These are phyloP conservation scores for Pichia sp. DNA, from an alignment of 1,139 yeast species.

Conservation along the genomic window DNA sequence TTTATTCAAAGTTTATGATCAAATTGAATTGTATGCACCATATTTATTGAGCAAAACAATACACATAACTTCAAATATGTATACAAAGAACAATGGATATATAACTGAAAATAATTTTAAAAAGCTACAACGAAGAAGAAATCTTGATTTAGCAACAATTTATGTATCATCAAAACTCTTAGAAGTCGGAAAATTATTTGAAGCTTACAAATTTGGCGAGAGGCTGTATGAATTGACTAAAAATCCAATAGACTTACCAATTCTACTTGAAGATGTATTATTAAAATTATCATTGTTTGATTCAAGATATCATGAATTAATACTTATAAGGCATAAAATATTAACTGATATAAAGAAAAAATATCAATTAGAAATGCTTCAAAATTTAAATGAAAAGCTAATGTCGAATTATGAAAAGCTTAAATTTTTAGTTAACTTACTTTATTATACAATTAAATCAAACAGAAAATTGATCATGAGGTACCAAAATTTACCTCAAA, in stretches of 20 bases:
- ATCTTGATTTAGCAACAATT: conserved; percentile 11
- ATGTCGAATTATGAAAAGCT: neutral
- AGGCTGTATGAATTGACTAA: neutral
- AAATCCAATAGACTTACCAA: neutral
- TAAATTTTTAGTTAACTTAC: neutral
- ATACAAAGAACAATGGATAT: neutral
- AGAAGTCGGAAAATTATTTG: conserved; percentile 5
- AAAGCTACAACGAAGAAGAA: conserved; percentile 1
- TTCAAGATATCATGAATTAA: conserved; percentile 16
- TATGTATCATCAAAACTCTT: conserved; percentile 16
- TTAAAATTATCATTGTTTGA: conserved; percentile 17
- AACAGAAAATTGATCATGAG: neutral
- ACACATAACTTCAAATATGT: conserved; percentile 14
- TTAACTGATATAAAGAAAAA: conserved; percentile 1
- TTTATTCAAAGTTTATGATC: neutral
- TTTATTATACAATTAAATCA: neutral
- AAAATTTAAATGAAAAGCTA: neutral
- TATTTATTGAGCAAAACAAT: conserved; percentile 14
- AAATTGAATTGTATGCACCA: conserved; percentile 15
- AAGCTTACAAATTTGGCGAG: neutral
- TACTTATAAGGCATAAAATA: conserved; percentile 5
- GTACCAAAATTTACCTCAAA: neutral
- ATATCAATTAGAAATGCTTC: neutral
- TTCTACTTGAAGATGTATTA: conserved; percentile 14
- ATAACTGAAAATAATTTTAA: conserved; percentile 1